Conservation (phyloP, 306 rosid genomes). For the Cucumis cinereus region DNA sequence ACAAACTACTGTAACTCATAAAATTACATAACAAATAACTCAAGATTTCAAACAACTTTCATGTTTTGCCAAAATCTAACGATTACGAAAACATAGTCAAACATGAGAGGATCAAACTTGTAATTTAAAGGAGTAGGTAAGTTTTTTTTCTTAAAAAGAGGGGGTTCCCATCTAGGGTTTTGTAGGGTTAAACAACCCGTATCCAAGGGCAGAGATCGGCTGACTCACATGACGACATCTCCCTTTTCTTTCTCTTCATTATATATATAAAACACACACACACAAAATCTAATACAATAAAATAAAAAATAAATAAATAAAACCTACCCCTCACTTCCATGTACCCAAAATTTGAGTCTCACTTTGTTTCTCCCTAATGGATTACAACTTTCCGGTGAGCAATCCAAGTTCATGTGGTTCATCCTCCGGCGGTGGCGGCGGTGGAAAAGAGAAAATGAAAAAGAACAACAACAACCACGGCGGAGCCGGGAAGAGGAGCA, state of each 20-base stretch:
- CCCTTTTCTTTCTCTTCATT: conserved; percentile 7
- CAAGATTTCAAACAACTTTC: too few relatives aligned
- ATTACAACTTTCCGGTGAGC: conserved; percentile 6
- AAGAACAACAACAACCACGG: not conserved
- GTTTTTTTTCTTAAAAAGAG: not conserved
- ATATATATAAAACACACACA: not conserved
- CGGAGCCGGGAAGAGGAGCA: conserved; percentile 15
- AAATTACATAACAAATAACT: too few relatives aligned
- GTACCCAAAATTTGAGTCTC: not conserved
- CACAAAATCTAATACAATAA: not conserved
- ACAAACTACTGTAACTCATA: too few relatives aligned
- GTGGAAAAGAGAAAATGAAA: conserved; percentile 2
- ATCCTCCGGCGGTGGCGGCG: conserved; percentile 21
- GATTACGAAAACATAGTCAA: too few relatives aligned
- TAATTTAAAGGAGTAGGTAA: not conserved
- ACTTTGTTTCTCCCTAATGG: not conserved
- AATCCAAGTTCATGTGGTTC: conserved; percentile 24
- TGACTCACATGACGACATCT: conserved; percentile 49
- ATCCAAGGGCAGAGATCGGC: conserved; percentile 76
- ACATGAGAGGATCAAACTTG: not conserved
- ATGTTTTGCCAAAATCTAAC: too few relatives aligned
- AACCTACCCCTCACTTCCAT: not conserved
- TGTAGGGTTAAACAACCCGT: conserved; percentile 43
- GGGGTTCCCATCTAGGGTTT: conserved; percentile 6
- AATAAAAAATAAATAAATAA: not conserved